Conservation (phyloP, 2,329 filamentous ascomycete species). For the Furcasterigmium sp. region DNA sequence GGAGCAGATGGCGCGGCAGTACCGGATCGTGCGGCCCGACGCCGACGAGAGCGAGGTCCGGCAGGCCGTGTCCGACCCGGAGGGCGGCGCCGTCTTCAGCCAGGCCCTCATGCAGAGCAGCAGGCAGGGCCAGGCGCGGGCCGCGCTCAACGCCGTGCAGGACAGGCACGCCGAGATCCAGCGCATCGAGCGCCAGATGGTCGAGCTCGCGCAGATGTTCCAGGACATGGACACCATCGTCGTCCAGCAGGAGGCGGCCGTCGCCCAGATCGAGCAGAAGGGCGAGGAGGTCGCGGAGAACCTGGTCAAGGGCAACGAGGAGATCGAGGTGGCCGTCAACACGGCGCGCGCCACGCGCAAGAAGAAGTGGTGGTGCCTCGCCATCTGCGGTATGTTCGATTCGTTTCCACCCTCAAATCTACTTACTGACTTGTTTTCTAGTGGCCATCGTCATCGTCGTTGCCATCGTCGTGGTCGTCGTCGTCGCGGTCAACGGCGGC, state of each 20-base stretch:
- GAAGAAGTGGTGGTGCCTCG: constrained; percentile 97
- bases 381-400: constrained; percentile 59
- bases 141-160: constrained; percentile 73
- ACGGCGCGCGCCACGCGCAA: constrained; percentile 75
- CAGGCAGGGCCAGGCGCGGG: constrained; percentile 74
- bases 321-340: constrained; percentile 73
- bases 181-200: constrained; percentile 88
- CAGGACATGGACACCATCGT: constrained; percentile 83
- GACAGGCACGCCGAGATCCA: constrained; percentile 81
- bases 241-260: constrained; percentile 76
- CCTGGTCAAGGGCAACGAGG: constrained; percentile 76
- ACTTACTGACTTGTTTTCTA: constrained; percentile 15
- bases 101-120: constrained; percentile 80
- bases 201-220: constrained; percentile 82
- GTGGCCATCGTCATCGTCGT: constrained; percentile 49
- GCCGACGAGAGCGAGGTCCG: constrained; percentile 73
- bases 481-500: constrained; percentile 32
- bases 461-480: constrained; percentile 44
- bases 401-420: not conserved
- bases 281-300: constrained; percentile 81
- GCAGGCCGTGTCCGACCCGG: constrained; percentile 67
- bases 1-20: constrained; percentile 83
- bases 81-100: constrained; percentile 69
- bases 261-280: constrained; percentile 79
- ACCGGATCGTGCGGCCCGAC: constrained; percentile 81